These are phyloP conservation scores for Phytophthora pseudosyringae DNA, from an alignment of 352 stramenopile species.

Conservation along the genomic window DNA sequence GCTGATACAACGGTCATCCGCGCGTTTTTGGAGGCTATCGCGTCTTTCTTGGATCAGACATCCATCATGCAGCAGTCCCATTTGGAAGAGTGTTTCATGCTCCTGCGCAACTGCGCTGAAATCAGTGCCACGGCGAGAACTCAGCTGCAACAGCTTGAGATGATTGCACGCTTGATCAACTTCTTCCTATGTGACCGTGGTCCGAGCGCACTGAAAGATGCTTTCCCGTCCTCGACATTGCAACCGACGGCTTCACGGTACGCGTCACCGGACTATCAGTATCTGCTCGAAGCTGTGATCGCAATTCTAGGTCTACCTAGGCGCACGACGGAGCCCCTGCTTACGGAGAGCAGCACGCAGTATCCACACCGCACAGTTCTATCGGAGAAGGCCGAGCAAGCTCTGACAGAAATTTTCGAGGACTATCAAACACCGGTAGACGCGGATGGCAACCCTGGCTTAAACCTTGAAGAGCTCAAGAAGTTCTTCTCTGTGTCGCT, in stretches of 20 bases:
- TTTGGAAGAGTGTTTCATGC: conserved; percentile 89
- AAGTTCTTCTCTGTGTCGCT: conserved; percentile 78
- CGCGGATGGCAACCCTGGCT: conserved; percentile 24
- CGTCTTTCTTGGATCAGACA: conserved; percentile 75
- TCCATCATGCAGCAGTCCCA: conserved; percentile 81
- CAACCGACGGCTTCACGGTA: conserved; percentile 55
- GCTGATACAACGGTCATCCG: conserved; percentile 37
- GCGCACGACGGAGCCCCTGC: conserved; percentile 63
- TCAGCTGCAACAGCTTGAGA: conserved; percentile 62
- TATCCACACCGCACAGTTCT: conserved; percentile 75
- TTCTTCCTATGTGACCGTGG: conserved; percentile 84
- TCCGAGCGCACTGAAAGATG: conserved; percentile 67
- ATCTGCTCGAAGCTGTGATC: conserved; percentile 89
- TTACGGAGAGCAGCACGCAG: conserved; percentile 70
- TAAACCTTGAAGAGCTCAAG: conserved; percentile 68
- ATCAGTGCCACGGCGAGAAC: conserved; percentile 56
- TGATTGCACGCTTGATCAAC: conserved; percentile 83
- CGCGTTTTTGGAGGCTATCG: conserved; percentile 57
- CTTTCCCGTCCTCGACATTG: conserved; percentile 69
- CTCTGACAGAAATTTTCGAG: conserved; percentile 80
- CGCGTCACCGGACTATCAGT: conserved; percentile 87
- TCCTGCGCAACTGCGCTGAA: conserved; percentile 80
- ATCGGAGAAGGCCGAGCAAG: conserved; percentile 75
- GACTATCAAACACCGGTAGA: conserved; percentile 56
- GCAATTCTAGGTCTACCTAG: conserved; percentile 80